Evolutionary conservation across 768 basidiomycete species (phyloP).

Genomic region (Cyathus striatus): DNA sequence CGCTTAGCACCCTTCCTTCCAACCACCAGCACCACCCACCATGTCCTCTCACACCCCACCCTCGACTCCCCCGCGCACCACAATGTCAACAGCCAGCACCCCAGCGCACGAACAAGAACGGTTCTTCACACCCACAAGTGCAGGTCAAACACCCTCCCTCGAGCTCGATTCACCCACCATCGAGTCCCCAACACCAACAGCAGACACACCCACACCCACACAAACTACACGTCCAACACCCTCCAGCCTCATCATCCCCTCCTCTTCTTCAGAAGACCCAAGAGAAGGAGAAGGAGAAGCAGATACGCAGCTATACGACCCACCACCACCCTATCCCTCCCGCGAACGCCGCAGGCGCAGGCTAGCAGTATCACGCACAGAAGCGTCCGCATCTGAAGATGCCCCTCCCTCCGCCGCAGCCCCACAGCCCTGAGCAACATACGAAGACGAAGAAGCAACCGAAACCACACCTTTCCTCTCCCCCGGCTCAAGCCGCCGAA

Average conservation of each 20-base stretch:
- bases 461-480: conserved; percentile 49
- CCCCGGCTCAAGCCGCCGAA: conserved; percentile 15
- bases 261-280: not conserved
- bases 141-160: too few species aligned
- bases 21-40: too few species aligned
- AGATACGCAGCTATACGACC: conserved; percentile 32
- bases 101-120: too few species aligned
- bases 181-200: too few species aligned
- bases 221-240: not conserved
- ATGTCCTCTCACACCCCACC: too few species aligned
- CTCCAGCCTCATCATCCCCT: not conserved
- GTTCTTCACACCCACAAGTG: too few species aligned
- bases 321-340: conserved; percentile 70
- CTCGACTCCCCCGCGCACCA: too few species aligned
- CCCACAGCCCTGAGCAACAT: conserved; percentile 22
- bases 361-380: conserved; percentile 16
- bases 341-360: conserved; percentile 33
- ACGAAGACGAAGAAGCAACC: conserved; percentile 23
- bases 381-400: conserved; percentile 10
- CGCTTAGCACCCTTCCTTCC: too few species aligned
- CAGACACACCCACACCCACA: too few species aligned
- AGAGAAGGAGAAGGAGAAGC: not conserved
- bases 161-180: too few species aligned
- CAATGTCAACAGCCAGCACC: too few species aligned
- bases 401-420: conserved; percentile 18